Evolutionary conservation across 805 yeast species (phyloP).

Genomic region (Wickerhamomyces xylosicus): DNA sequence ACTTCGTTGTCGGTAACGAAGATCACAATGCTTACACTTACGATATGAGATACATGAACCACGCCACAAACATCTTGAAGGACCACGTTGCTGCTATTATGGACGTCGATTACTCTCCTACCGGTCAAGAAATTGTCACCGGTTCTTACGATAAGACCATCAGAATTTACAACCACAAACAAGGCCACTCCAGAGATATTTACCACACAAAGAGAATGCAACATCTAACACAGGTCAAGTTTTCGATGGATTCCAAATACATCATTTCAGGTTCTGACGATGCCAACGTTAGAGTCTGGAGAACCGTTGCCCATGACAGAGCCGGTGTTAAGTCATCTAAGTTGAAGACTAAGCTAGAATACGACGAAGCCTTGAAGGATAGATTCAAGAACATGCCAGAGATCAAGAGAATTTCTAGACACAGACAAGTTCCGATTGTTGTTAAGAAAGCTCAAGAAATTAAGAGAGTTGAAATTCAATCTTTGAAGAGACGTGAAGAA

Average conservation of each 20-base stretch:
- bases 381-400: constrained; percentile 96
- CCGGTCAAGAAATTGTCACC: constrained; percentile 92
- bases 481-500: constrained; percentile 71
- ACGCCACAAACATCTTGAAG: constrained; percentile 77
- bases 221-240: constrained; percentile 75
- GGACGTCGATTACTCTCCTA: constrained; percentile 92
- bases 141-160: constrained; percentile 94
- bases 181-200: constrained; percentile 90
- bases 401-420: constrained; percentile 78
- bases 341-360: constrained; percentile 76
- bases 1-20: constrained; percentile 86
- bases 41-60: constrained; percentile 88
- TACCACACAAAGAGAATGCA: constrained; percentile 99
- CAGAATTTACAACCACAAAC: constrained; percentile 61
- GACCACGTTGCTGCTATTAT: constrained; percentile 95
- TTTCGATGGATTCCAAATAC: constrained; percentile 82
- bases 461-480: constrained; percentile 61
- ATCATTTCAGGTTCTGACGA: constrained; percentile 91
- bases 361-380: constrained; percentile 85
- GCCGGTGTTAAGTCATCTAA: constrained; percentile 71
- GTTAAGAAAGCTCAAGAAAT: constrained; percentile 86
- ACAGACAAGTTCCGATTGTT: constrained; percentile 82
- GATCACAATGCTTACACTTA: constrained; percentile 92
- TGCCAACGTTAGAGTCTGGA: constrained; percentile 91
- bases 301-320: constrained; percentile 79